These are phyloP conservation scores for Phytophthora sp. DNA, from an alignment of 352 stramenopile genomes.

Conservation along the genomic window DNA sequence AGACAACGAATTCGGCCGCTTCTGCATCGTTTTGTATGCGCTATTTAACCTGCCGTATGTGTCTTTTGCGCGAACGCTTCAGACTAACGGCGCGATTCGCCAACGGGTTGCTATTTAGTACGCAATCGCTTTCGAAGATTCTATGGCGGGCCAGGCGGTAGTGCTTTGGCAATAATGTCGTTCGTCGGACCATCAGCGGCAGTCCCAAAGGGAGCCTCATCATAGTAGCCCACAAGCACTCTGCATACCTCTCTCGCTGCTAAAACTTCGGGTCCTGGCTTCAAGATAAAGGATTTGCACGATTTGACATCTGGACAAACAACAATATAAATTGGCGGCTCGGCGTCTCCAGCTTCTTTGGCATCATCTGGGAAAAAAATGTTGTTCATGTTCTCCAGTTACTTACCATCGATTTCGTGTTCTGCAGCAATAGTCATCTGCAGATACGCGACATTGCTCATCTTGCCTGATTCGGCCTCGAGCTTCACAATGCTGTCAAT, in stretches of 20 bases:
- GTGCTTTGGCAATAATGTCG: neutral
- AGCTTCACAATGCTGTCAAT: conserved; percentile 31
- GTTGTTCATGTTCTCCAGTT: conserved; percentile 6
- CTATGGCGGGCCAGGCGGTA: neutral
- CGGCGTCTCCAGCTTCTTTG: conserved; percentile 5
- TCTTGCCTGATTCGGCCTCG: conserved; percentile 3
- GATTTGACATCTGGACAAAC: conserved; percentile 20
- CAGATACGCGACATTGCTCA: conserved; percentile 13
- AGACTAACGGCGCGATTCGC: no score
- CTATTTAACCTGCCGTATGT: no score
- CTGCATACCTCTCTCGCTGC: conserved; percentile 6
- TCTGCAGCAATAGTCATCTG: conserved; percentile 5
- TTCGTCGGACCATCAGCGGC: conserved; percentile 7
- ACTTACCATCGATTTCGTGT: conserved; percentile 10
- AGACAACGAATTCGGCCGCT: no score
- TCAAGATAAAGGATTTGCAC: conserved; percentile 11
- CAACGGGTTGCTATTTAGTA: conserved; percentile 1
- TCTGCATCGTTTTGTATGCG: no score
- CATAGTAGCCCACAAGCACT: conserved; percentile 14
- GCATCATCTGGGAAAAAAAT: conserved; percentile 14
- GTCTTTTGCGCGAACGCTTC: no score
- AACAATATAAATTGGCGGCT: conserved; percentile 12
- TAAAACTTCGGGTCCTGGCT: conserved; percentile 10
- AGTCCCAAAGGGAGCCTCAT: neutral
- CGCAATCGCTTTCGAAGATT: conserved; percentile 10